Evolutionary conservation across 306 rosid genomes (phyloP), one percentile per base, ranked within the genome.

Genomic region (Amphicarpaea edgeworthii): DNA sequence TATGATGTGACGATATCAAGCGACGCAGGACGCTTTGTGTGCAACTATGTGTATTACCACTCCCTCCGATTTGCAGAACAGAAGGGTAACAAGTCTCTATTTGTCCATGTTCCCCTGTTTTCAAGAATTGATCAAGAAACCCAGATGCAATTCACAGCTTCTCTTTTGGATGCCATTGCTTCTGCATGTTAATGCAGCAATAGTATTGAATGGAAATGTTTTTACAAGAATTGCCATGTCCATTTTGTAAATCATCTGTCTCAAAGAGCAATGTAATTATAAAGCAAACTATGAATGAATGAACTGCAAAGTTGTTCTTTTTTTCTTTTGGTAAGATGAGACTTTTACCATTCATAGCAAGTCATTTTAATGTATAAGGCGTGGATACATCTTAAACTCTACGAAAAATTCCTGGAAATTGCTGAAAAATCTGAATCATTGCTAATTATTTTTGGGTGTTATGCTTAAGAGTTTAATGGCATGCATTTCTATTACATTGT

Each of bases 21-120:
- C 19, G 97, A 93, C 24, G 96, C 97, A 0, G 98, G 98, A 12
- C 88, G 96, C 5, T 93, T 88, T 37, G 97, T 93, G 70, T 93
- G 98, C 90, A 93, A 91, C 62, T 93, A 93, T 64, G 91, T 91
- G 34, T 93, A 91, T 70, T 90, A 93, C 58, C 88, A 90, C 24
- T 93, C 98, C 59, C 98, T 91, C 62, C 86, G 89, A 16, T 90
- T 84, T 20, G 96, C 94, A 1, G 96, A 91, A 75, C 88, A 88
- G 84, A 90, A 88, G 78, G 96, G 97, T 77, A 92, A 84, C 85
- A 91, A 87, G 78, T 88, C 96, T 68, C 77, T 88, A 23, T 94
- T 94, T 78, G 98, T 91, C 65, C 98, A 94, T 59, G 91, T 90
- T 15, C 98, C 96, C 10, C 90, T 85, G 28, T 91, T 93, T 58